Base-by-base conservation (phyloP, 1,284 basidiomycete genomes). In the Vanrija humicola region DNA sequence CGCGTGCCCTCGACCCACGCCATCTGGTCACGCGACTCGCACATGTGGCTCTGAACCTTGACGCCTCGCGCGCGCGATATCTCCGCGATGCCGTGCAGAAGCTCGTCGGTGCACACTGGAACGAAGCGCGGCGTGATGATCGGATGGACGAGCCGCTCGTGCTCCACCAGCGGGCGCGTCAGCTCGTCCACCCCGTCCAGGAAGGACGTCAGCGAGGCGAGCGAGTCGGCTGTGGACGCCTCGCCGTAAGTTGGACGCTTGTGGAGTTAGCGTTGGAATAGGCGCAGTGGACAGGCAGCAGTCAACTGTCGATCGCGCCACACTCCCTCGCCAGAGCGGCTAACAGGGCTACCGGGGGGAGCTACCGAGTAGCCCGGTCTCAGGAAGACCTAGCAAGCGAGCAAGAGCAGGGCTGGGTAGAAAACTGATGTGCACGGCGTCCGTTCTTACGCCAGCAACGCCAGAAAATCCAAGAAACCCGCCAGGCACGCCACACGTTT, bases 111-210 rank as follows among this genome's bases (percentile, higher is more conserved):
- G 69, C 88, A 90, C 0, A 87, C 88, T 0, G 89, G 89, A 3
- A 90, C 84, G 62, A 90, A 90, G 7, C 89, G 83, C 3, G 89
- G 88, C 0, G 89, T 90, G 52, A 91, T 71, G n/a, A 90, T 86
- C 0, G 89, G 88, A 55, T 86, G 82, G 2, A 90, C 81, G 14
- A 89, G 79, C 6, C 79, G 79, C 47, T 73, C 64, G 57, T 84
- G 79, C 3, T 68, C 50, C 0, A 81, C 79, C 2, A 83, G 67
- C 21, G 74, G 61, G 5, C 76, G 63, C 5, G 78, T 73, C 7
- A 83, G 69, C 0, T 72, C 66, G 19, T 72, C 70, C 59, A 87
- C 83, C 18, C 76, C 73, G 25, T 79, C 68, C 38, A 85, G 80
- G 64, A 91, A 92, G 0, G 79, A 76, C 15, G 71, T 62, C 0